Conservation (phyloP, 768 basidiomycete genomes). For the Serpula lacrymans region DNA sequence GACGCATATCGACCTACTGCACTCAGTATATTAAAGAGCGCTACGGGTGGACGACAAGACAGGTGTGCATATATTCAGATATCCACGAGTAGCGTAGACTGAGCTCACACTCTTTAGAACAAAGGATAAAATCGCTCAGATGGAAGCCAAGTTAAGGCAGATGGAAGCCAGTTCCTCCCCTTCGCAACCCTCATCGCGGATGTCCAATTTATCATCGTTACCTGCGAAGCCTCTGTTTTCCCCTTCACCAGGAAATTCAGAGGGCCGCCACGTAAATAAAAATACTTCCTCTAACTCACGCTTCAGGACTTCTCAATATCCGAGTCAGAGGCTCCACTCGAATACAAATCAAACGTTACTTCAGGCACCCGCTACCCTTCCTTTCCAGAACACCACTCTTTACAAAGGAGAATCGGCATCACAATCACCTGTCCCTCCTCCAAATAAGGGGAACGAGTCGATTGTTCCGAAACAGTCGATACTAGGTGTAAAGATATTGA, state of each 20-base stretch:
- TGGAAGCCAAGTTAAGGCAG: conserved; percentile 92
- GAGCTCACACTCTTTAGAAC: conserved; percentile 48
- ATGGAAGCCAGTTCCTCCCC: conserved; percentile 45
- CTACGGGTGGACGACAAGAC: conserved; percentile 44
- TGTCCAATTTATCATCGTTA: conserved; percentile 18
- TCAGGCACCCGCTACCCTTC: no score
- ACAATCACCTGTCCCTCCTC: background rate
- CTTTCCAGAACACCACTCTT: no score
- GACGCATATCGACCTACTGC: conserved; percentile 77
- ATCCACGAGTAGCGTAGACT: conserved; percentile 4
- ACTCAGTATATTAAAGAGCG: conserved; percentile 81
- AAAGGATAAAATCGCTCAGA: conserved; percentile 84
- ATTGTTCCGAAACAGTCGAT: background rate
- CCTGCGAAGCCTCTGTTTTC: conserved; percentile 17
- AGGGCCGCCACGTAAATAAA: no score
- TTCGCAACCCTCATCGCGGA: no score
- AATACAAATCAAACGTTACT: no score
- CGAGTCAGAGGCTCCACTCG: no score
- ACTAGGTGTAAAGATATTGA: background rate
- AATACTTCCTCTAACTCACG: no score
- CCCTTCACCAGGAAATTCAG: no score
- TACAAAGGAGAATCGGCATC: background rate
- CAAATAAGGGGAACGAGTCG: background rate
- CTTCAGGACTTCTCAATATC: no score
- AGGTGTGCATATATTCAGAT: conserved; percentile 33